Conservation (phyloP, 805 yeast genomes). For the Cyberlindnera nakhonratchasimensis region DNA sequence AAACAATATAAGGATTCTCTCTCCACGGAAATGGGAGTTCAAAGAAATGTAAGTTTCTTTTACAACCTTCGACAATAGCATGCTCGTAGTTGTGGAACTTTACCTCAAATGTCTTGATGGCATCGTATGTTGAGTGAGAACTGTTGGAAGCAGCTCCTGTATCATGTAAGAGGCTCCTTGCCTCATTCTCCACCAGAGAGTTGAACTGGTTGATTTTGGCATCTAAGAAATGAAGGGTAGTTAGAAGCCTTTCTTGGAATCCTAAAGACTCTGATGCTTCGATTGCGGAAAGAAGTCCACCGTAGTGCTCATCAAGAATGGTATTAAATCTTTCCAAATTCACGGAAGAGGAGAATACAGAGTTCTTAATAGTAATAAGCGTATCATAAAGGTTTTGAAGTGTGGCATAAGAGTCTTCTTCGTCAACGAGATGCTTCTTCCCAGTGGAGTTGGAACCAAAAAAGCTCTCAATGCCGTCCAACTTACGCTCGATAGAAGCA, state of each 20-base stretch:
- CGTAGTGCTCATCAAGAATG: conserved; percentile 28
- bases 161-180: conserved; percentile 18
- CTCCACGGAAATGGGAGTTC: conserved; percentile 92
- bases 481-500: conserved; percentile 25
- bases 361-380: conserved; percentile 25
- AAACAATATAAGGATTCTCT: conserved; percentile 79
- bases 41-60: conserved; percentile 65
- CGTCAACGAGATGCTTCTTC: conserved; percentile 2
- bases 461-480: conserved; percentile 24
- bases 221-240: conserved; percentile 38
- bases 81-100: conserved; percentile 44
- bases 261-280: conserved; percentile 23
- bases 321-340: conserved; percentile 24
- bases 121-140: conserved; percentile 14
- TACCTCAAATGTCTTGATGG: conserved; percentile 28
- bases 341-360: conserved; percentile 22
- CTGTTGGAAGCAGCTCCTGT: conserved; percentile 14
- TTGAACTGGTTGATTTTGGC: conserved; percentile 40
- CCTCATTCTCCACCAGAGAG: conserved; percentile 29
- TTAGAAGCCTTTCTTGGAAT: conserved; percentile 32
- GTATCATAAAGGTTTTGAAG: conserved; percentile 28
- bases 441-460: conserved; percentile 14
- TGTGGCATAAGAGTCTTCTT: conserved; percentile 21
- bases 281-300: conserved; percentile 23
- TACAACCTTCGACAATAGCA: conserved; percentile 41